Evolutionary conservation across 805 yeast genomes (phyloP).

Genomic region (Candida ponderosae): DNA sequence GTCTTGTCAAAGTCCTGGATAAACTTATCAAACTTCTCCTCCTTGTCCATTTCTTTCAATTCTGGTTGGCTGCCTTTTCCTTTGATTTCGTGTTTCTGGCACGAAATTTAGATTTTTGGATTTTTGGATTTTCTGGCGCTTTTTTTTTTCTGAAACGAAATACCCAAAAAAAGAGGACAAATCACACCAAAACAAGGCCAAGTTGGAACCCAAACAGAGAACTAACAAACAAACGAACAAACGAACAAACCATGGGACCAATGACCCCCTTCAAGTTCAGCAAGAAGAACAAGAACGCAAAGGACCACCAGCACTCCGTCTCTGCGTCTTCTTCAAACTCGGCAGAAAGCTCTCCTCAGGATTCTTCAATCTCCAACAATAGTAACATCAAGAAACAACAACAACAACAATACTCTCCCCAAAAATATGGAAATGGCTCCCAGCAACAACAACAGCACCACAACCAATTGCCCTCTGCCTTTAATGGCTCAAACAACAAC

Average conservation of each 20-base stretch:
- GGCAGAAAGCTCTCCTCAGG: constrained; percentile 10
- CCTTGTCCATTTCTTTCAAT: constrained; percentile 4
- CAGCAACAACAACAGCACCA: too few species aligned
- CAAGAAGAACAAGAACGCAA: constrained; percentile 30
- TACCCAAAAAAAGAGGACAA: too few species aligned
- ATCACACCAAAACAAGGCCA: too few species aligned
- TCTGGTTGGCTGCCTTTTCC: background rate
- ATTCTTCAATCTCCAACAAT: background rate
- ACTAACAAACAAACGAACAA: too few species aligned
- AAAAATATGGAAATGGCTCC: background rate
- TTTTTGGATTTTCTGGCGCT: too few species aligned
- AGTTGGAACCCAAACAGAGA: too few species aligned
- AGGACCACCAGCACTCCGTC: constrained; percentile 2
- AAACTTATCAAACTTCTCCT: constrained; percentile 27
- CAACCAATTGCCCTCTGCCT: constrained; percentile 6
- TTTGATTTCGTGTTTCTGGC: too few species aligned
- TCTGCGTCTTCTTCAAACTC: constrained; percentile 3
- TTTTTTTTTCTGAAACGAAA: too few species aligned
- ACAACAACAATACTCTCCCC: constrained; percentile 15
- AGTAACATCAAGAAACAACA: constrained; percentile 6
- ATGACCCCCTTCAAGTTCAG: constrained; percentile 59
- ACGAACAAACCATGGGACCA: too few species aligned
- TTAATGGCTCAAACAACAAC: constrained; percentile 7
- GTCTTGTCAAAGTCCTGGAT: constrained; percentile 26
- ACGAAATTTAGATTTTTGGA: too few species aligned